phyloP scores from a whole-genome alignment of 768 basidiomycete species.

The Amanita rubescens region DNA sequence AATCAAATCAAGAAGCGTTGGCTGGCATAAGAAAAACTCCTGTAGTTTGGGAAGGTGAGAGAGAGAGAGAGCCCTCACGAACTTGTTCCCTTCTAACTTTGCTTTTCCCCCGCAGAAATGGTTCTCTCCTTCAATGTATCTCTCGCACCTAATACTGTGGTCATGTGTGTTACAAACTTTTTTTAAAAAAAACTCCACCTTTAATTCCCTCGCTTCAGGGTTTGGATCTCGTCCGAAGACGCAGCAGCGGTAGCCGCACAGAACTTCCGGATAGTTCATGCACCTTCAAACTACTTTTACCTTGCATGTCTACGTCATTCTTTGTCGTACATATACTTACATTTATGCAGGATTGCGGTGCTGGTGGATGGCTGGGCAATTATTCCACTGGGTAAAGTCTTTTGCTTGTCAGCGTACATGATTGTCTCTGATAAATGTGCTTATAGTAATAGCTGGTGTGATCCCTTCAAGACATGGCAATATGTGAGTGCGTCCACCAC shows the following conservation, averaged over 20 bases:
- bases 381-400: conserved; percentile 20
- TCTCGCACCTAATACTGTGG: conserved; percentile 40
- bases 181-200: not conserved
- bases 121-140: conserved; percentile 43
- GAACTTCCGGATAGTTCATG: conserved; percentile 58
- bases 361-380: conserved; percentile 61
- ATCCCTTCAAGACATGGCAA: conserved; percentile 79
- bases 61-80: not conserved
- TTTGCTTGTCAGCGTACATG: no score
- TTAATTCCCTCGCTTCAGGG: conserved; percentile 14
- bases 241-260: conserved; percentile 49
- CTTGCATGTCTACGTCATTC: conserved; percentile 21
- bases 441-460: conserved; percentile 55
- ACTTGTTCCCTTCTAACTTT: conserved; percentile 13
- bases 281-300: conserved; percentile 75
- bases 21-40: conserved; percentile 55
- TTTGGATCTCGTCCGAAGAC: conserved; percentile 64
- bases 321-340: no score
- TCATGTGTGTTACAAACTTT: conserved; percentile 38
- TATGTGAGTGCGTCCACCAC: conserved; percentile 29
- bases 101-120: conserved; percentile 49
- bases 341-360: conserved; percentile 48
- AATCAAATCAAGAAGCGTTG: conserved; percentile 49
- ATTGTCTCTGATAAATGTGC: no score
- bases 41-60: conserved; percentile 70